Conservation (phyloP, 768 basidiomycete species). For the Piloderma croceum region DNA sequence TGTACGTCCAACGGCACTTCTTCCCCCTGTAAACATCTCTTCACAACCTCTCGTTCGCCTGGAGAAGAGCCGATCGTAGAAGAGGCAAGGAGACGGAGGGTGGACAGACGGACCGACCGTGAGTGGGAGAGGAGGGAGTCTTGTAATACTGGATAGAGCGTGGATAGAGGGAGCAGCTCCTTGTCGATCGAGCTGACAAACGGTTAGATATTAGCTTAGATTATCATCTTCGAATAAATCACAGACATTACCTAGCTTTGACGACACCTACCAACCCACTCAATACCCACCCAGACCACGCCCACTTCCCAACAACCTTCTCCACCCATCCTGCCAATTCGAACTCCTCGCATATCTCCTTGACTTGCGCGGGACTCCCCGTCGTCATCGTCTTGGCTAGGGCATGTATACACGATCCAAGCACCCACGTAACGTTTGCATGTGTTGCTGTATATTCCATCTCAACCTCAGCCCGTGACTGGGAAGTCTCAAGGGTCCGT, state of each 20-base stretch:
- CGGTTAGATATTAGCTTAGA: too few species aligned
- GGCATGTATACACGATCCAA: conserved; percentile 55
- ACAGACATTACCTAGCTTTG: conserved; percentile 38
- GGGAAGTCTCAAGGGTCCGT: conserved; percentile 27
- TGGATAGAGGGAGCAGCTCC: conserved; percentile 34
- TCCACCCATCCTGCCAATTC: conserved; percentile 22
- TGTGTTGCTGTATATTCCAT: conserved; percentile 29
- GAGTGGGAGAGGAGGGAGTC: conserved; percentile 68
- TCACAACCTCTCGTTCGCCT: conserved; percentile 48
- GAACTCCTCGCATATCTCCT: conserved; percentile 46
- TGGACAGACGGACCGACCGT: conserved; percentile 53
- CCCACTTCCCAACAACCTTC: conserved; percentile 45
- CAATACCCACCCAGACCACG: conserved; percentile 51
- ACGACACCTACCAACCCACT: conserved; percentile 47
- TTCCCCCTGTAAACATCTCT: conserved; percentile 74
- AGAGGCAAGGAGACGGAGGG: conserved; percentile 59
- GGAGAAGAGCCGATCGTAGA: conserved; percentile 38
- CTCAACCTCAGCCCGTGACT: conserved; percentile 15
- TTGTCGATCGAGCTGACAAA: neutral
- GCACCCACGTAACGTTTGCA: conserved; percentile 46
- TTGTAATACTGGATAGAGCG: conserved; percentile 47
- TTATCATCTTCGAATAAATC: neutral
- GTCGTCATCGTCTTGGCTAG: too few species aligned
- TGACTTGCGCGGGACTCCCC: conserved; percentile 33
- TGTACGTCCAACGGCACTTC: conserved; percentile 71